These are phyloP conservation scores for Peronospora tabacina DNA, from an alignment of 352 stramenopile species.

Conservation along the genomic window DNA sequence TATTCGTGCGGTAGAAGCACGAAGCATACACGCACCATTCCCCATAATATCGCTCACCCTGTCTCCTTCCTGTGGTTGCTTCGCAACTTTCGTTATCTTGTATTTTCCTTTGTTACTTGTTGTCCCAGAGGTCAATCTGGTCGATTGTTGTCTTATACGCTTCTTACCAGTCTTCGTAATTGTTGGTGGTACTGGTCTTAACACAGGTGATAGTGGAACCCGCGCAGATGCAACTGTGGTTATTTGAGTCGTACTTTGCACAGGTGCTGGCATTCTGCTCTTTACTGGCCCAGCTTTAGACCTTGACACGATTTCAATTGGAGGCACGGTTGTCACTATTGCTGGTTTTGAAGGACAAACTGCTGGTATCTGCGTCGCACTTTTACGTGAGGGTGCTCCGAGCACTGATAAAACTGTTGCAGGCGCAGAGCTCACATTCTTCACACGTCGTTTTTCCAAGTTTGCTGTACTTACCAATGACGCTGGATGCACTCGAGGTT, in stretches of 20 bases:
- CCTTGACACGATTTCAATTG: constrained; percentile 3
- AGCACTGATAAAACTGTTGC: neutral
- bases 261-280: neutral
- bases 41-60: constrained; percentile 4
- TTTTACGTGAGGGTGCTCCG: neutral
- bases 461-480: neutral
- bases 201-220: neutral
- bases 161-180: constrained; percentile 26
- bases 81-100: constrained; percentile 15
- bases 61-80: constrained; percentile 2
- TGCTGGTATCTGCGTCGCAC: neutral
- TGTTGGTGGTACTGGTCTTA: neutral
- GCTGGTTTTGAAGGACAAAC: neutral
- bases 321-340: neutral
- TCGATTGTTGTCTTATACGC: constrained; percentile 17
- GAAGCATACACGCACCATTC: constrained; percentile 15
- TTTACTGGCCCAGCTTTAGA: constrained; percentile 2
- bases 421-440: neutral
- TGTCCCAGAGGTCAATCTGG: neutral
- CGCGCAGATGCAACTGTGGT: constrained; percentile 2
- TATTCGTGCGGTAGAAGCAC: neutral
- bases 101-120: constrained; percentile 11
- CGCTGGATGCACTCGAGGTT: neutral
- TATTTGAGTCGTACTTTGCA: constrained; percentile 2
- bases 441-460: neutral